Evolutionary conservation across 1,284 basidiomycete species (phyloP).

Genomic region (Malassezia furfur): DNA sequence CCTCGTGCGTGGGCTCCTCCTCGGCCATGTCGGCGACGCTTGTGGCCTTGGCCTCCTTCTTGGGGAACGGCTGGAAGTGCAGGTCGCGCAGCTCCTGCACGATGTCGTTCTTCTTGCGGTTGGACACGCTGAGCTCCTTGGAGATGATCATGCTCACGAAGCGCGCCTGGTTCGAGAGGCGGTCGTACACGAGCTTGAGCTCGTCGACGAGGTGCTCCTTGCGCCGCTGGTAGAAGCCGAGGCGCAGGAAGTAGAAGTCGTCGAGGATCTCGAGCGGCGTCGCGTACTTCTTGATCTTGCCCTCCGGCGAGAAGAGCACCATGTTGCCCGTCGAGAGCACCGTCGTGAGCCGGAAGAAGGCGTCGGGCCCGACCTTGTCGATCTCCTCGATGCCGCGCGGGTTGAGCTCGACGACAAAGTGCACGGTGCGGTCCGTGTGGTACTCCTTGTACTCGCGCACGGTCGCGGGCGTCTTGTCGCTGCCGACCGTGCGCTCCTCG

Average conservation of each 20-base stretch:
- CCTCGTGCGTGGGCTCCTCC: slow-evolving; percentile 51
- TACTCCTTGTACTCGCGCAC: slow-evolving; percentile 52
- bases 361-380: slow-evolving; percentile 74
- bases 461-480: slow-evolving; percentile 58
- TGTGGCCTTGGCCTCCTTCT: slow-evolving; percentile 58
- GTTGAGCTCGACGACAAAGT: slow-evolving; percentile 76
- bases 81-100: slow-evolving; percentile 68
- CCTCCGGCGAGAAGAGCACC: slow-evolving; percentile 94
- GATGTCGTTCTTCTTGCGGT: slow-evolving; percentile 79
- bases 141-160: slow-evolving; percentile 95
- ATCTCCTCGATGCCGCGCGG: slow-evolving; percentile 75
- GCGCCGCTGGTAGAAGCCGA: slow-evolving; percentile 75
- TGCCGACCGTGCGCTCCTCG: slow-evolving; percentile 57
- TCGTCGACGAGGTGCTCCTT: slow-evolving; percentile 74
- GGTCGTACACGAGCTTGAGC: slow-evolving; percentile 72
- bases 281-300: slow-evolving; percentile 89
- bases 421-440: slow-evolving; percentile 79
- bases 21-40: slow-evolving; percentile 64
- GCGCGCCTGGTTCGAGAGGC: slow-evolving; percentile 84
- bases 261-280: slow-evolving; percentile 83
- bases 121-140: slow-evolving; percentile 77
- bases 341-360: slow-evolving; percentile 79
- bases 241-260: slow-evolving; percentile 81
- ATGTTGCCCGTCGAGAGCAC: slow-evolving; percentile 87
- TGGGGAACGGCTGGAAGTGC: slow-evolving; percentile 80